Evolutionary conservation across 2,329 filamentous ascomycete species (phyloP).

Genomic region (Phyllosticta ampelicida): DNA sequence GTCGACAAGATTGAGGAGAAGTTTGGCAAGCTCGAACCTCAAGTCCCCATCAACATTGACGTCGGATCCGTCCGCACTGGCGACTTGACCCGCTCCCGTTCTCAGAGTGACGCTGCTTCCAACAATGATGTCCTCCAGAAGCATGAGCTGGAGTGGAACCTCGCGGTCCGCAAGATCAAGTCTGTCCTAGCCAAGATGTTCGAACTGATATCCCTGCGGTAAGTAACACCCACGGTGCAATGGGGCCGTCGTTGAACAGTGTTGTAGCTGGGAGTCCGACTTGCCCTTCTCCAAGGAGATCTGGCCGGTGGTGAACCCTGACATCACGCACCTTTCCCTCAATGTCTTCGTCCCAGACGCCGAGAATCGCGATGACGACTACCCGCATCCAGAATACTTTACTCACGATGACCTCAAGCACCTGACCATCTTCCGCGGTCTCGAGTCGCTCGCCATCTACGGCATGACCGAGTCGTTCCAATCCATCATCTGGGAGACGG

Average conservation of each 20-base stretch:
- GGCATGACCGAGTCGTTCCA: conserved; percentile 20
- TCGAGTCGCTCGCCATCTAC: conserved; percentile 21
- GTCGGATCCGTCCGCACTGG: neutral
- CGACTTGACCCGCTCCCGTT: conserved; percentile 4
- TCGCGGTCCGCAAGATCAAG: conserved; percentile 14
- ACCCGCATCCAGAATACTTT: conserved; percentile 17
- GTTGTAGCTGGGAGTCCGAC: conserved; percentile 19
- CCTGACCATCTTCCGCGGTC: conserved; percentile 16
- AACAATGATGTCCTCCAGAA: neutral
- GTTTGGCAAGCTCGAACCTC: conserved; percentile 9
- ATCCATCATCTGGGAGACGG: conserved; percentile 21
- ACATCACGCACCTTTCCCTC: conserved; percentile 20
- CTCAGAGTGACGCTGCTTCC: conserved; percentile 2
- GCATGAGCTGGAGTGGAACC: conserved; percentile 13
- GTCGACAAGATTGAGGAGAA: neutral
- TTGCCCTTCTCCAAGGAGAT: conserved; percentile 19
- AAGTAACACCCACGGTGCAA: conserved; percentile 8
- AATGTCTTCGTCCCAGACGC: conserved; percentile 18
- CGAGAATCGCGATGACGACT: conserved; percentile 12
- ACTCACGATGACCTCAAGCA: conserved; percentile 17
- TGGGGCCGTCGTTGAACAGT: neutral
- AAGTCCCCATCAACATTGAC: conserved; percentile 1
- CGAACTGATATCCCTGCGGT: conserved; percentile 21
- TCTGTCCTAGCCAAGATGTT: conserved; percentile 16
- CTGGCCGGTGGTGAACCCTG: conserved; percentile 16